Evolutionary conservation across 163 green algal genomes (phyloP).

Genomic region (Trebouxia gelatinosa): DNA sequence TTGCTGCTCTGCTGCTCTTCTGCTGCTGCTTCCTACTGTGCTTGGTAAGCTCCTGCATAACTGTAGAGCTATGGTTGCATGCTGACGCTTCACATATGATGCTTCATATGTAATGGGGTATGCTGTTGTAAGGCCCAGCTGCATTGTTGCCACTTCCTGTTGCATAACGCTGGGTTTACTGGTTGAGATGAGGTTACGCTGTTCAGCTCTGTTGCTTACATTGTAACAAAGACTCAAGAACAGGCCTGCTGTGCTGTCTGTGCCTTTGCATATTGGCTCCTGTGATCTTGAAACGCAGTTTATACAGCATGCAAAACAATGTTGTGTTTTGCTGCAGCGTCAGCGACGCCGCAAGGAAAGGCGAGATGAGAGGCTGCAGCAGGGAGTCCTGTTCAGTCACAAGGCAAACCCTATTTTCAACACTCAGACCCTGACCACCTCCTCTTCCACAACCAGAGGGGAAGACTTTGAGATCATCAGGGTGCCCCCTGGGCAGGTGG

Average conservation of each 20-base stretch:
- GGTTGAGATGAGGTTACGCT: not conserved
- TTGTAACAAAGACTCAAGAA: not conserved
- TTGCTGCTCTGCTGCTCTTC: no score
- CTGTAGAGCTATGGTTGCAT: not conserved
- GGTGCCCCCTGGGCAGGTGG: constrained; percentile 20
- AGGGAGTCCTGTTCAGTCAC: constrained; percentile 27
- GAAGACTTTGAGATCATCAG: constrained; percentile 35
- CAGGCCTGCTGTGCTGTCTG: not conserved
- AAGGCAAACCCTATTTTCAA: constrained; percentile 35
- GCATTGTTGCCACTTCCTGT: not conserved
- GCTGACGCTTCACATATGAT: not conserved
- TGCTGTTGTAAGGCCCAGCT: no score
- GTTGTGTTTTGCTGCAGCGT: not conserved
- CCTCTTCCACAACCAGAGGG: constrained; percentile 21
- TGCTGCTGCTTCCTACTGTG: not conserved
- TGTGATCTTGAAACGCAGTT: no score
- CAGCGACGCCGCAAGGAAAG: not conserved
- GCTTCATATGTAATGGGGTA: no score
- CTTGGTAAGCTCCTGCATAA: not conserved
- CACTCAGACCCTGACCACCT: constrained; percentile 25
- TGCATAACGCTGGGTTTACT: not conserved
- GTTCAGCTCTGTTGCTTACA: not conserved
- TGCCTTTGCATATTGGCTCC: not conserved
- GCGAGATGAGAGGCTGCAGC: not conserved
- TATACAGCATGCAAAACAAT: no score